phyloP scores from a whole-genome alignment of 371 early-diverging fungal species.

The Actinomucor elegans region DNA sequence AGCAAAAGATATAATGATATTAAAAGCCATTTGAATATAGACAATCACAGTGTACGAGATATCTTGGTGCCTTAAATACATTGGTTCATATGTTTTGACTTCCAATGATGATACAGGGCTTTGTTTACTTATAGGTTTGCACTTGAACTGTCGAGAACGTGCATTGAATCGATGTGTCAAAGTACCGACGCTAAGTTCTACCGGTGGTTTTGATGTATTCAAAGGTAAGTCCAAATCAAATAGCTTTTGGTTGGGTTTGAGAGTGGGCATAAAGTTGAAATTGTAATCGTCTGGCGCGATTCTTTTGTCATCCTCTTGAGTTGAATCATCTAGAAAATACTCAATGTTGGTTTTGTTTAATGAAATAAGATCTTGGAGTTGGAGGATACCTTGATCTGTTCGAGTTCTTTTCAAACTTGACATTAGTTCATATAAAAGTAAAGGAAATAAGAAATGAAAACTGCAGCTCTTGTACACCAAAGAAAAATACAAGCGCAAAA shows the following conservation, averaged over 20 bases:
- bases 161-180: neutral
- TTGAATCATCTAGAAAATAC: neutral
- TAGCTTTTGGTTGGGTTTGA: conserved; percentile 16
- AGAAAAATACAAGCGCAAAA: too few species aligned
- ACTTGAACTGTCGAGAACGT: neutral
- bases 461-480: too few species aligned
- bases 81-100: neutral
- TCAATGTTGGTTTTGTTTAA: neutral
- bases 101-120: neutral
- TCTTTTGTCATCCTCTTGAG: neutral
- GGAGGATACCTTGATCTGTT: neutral
- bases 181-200: neutral
- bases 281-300: conserved; percentile 8
- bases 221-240: conserved; percentile 19
- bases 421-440: neutral
- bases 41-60: conserved; percentile 28
- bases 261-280: conserved; percentile 24
- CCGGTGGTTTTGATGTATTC: conserved; percentile 9
- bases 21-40: conserved; percentile 65
- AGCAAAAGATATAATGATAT: conserved; percentile 50
- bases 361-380: neutral
- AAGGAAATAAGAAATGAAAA: too few species aligned
- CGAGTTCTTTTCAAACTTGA: neutral
- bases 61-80: conserved; percentile 22
- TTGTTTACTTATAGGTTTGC: neutral